Base-by-base conservation (phyloP, 345 rosid species). In the Limnanthes douglasii region DNA sequence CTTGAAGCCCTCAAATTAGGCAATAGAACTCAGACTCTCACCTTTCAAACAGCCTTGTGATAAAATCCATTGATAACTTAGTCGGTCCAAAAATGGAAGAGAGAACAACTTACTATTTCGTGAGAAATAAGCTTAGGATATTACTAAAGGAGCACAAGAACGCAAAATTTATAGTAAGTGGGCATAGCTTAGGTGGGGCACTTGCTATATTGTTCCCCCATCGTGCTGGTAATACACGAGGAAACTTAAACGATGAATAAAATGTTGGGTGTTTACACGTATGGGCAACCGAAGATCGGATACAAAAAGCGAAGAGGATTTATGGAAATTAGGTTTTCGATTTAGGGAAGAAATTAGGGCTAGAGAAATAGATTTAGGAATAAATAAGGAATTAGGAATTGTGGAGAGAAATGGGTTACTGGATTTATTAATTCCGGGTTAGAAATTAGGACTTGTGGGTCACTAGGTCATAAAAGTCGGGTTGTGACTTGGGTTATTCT, bases 251-350 rank as follows among this genome's bases (percentile, higher is more conserved):
- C 77, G 18, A 30, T 82, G 17, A n/a, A 56, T 31, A 71, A 59
- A 54, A 46, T 77, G 34, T 69, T 68, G 29, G 94, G 88, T 11
- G 61, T 73, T 21, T 74, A 69, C 37, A 69, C 88, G 1, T 82
- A 60, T 34, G 94, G 88, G 43, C 94, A 82, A 39, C 94, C 94
- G 5, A 68, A 74, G 35, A 60, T 81, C 29, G 88, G 94, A 0
- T 78, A 82, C 17, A 44, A 19, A 4, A 44, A 43, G 11, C 77
- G 73, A 34, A 69, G 55, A 21, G 49, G 11, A 4, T 77, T 52
- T 34, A 62, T 72, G 94, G 57, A 61, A n/a, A n/a, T n/a, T n/a
- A n/a, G n/a, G n/a, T n/a, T n/a, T n/a, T n/a, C n/a, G n/a, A n/a
- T n/a, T n/a, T n/a, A n/a, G n/a, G n/a, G n/a, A n/a, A n/a, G n/a